A percentile compares a stretch with the other conserved stretches of the same genome.
Evolutionary conservation across 75 land plant species (phyloP).

Genomic region (Cupressus sempervirens): DNA sequence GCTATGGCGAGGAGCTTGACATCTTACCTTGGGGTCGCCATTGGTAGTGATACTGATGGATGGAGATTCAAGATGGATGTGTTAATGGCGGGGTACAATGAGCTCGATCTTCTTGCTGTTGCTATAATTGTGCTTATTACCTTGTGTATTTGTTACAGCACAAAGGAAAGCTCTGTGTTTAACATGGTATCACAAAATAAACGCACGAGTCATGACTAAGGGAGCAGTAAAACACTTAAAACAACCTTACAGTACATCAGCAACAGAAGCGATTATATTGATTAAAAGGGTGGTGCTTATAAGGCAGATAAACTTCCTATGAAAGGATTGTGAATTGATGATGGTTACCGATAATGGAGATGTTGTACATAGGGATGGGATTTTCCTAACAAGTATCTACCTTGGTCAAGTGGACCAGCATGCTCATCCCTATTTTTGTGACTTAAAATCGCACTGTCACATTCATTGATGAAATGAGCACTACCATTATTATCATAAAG

Average conservation of each 20-base stretch:
- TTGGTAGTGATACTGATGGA: slow-evolving; percentile 36
- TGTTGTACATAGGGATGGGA: no score
- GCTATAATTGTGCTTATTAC: slow-evolving; percentile 59
- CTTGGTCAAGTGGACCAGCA: slow-evolving; percentile 67
- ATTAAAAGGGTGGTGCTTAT: no score
- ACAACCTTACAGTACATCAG: no score
- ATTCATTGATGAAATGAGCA: slow-evolving; percentile 97
- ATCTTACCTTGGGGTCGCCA: slow-evolving; percentile 56
- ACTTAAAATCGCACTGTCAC: slow-evolving; percentile 95
- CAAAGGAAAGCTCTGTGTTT: slow-evolving; percentile 70
- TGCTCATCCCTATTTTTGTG: slow-evolving; percentile 76
- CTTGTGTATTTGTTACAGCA: slow-evolving; percentile 78
- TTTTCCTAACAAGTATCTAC: no score
- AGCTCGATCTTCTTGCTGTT: slow-evolving; percentile 74
- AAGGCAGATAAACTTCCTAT: no score
- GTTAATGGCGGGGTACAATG: slow-evolving; percentile 56
- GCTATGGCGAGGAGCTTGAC: slow-evolving; percentile 82
- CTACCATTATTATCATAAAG: slow-evolving; percentile 95
- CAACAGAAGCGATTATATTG: no score
- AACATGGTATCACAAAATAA: no score
- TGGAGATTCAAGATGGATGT: slow-evolving; percentile 55
- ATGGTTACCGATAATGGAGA: no score
- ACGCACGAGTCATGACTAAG: no score
- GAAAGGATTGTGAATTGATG: no score
- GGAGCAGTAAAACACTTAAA: no score